Evolutionary conservation across 495 filamentous ascomycete genomes (phyloP).

Genomic region (Staphylotrichum tortipilum): DNA sequence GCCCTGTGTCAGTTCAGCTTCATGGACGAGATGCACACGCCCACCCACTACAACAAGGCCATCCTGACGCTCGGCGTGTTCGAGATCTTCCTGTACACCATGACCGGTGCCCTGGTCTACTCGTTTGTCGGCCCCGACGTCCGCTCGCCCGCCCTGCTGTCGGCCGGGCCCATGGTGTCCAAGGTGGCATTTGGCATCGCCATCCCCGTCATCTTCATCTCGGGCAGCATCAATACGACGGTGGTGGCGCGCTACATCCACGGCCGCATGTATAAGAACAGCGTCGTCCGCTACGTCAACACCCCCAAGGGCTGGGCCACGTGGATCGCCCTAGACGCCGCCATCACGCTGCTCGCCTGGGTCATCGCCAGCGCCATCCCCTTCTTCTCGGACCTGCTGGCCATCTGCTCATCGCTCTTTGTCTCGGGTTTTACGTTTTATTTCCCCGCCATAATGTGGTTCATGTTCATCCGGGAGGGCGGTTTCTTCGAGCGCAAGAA

Average conservation of each 20-base stretch:
- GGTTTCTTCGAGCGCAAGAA: conserved; percentile 40
- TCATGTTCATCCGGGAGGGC: conserved; percentile 51
- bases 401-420: conserved; percentile 53
- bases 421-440: conserved; percentile 58
- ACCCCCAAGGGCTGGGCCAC: conserved; percentile 47
- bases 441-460: conserved; percentile 58
- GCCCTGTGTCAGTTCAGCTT: conserved; percentile 68
- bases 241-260: conserved; percentile 58
- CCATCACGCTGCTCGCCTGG: conserved; percentile 59
- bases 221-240: conserved; percentile 53
- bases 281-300: conserved; percentile 50
- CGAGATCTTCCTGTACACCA: conserved; percentile 59
- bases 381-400: conserved; percentile 59
- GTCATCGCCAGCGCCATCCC: conserved; percentile 66
- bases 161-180: conserved; percentile 49
- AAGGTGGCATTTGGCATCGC: conserved; percentile 76
- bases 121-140: conserved; percentile 63
- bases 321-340: conserved; percentile 53
- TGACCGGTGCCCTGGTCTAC: conserved; percentile 63
- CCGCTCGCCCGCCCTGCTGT: conserved; percentile 58
- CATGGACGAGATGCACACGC: conserved; percentile 67
- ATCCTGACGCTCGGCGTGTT: conserved; percentile 55
- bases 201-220: conserved; percentile 69
- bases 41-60: conserved; percentile 57
- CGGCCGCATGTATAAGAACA: conserved; percentile 49